A percentile compares a stretch with the other conserved stretches of the same genome.
Conservation (phyloP, 345 rosid species). For the Melaleuca quinquenervia region DNA sequence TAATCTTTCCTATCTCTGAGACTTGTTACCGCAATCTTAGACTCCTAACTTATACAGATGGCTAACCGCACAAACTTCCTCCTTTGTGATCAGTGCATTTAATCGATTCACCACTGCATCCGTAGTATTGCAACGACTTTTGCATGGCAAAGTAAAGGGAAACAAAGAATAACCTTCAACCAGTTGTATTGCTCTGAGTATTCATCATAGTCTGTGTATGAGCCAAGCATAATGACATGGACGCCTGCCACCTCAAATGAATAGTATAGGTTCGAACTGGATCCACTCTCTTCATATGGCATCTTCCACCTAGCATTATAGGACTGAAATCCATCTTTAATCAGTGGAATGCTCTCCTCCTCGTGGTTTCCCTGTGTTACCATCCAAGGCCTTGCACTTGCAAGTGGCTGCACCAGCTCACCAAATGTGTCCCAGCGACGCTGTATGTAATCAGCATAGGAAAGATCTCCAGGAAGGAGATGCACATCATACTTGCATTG, state of each 20-base stretch:
- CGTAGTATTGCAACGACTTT: not conserved
- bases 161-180: slow-evolving; percentile 52
- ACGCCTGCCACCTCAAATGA: slow-evolving; percentile 86
- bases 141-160: not conserved
- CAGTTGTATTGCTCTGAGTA: slow-evolving; percentile 65
- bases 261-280: slow-evolving; percentile 80
- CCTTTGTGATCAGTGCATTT: not conserved
- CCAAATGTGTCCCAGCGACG: slow-evolving; percentile 90
- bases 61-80: not conserved
- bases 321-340: slow-evolving; percentile 61
- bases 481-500: slow-evolving; percentile 65
- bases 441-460: slow-evolving; percentile 91
- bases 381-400: slow-evolving; percentile 97
- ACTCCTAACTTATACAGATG: not conserved
- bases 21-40: not conserved
- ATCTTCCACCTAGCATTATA: slow-evolving; percentile 92
- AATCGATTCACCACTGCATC: not conserved
- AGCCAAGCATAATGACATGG: slow-evolving; percentile 85
- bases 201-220: slow-evolving; percentile 59
- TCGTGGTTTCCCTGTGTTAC: slow-evolving; percentile 97
- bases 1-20: not conserved
- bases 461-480: slow-evolving; percentile 90
- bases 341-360: slow-evolving; percentile 51
- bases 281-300: slow-evolving; percentile 87
- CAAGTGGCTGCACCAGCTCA: slow-evolving; percentile 80